Base-by-base conservation (phyloP, 345 rosid species). In the Pistacia integerrima region DNA sequence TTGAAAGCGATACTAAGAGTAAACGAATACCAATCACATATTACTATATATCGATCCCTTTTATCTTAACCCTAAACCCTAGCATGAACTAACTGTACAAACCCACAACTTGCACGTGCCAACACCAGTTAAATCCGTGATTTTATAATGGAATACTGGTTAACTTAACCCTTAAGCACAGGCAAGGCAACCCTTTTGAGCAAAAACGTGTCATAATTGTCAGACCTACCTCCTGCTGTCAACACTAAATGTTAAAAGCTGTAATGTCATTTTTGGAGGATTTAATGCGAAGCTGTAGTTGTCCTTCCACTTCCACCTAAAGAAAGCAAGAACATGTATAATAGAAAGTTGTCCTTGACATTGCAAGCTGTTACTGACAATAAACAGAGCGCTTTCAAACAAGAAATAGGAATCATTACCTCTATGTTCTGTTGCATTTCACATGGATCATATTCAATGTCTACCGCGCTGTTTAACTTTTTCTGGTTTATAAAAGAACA, bases 201-300 rank as follows among this genome's bases (percentile, higher is more conserved):
- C 11, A 20, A 58, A 20, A 58, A 4, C 3, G 6, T 54, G 16
- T 54, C 6, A 54, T 54, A 66, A 11, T 49, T 67, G 25, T 2
- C 22, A 49, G 35, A 67, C 57, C 20, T 22, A 67, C 58, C 57
- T 17, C 69, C 44, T 51, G 65, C n/a, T 36, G 8, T 52, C 36
- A 11, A n/a, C 33, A 74, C 36, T 74, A 35, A 74, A 51, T 74
- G 35, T 63, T 52, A 62, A 63, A 63, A 74, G 76, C 60, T 20
- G 69, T 52, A 51, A 16, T 17, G 11, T 18, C 55, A 4, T 17
- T 52, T 66, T 33, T 8, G 7, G 33, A 18, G 25, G 28, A 70
- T 33, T 55, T 2, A 55, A 55, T 18, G n/a, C 3, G 3, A 11
- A 36, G 14, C 30, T 28, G 38, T 7, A 14, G 57, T 54, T 54